Base-by-base conservation (phyloP, 2,329 filamentous ascomycete species). In the Scytalidium lignicola region DNA sequence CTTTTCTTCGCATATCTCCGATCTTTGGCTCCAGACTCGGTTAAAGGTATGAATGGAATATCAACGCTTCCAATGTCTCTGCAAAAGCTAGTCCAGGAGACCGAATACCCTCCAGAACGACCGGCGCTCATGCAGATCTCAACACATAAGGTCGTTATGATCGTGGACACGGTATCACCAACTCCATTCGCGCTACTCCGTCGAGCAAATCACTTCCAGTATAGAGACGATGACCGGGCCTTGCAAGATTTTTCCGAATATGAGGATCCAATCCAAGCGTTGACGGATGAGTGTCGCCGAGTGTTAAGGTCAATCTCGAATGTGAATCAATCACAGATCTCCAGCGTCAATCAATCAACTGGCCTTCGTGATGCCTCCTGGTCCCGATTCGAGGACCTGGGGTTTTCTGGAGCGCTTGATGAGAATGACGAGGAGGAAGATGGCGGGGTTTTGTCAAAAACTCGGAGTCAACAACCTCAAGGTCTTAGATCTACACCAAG, bases 1-100 rank as follows among this genome's bases (percentile, higher is more conserved):
- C 74, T 99, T 48, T 99, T 99, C 75, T 99, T 99, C 65, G 93
- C 93, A 49, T 99, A 97, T 66, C 80, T 99, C 43, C 82, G 93
- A 59, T 96, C 91, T 1, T 73, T 96, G 43, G 83, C 90, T 1
- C 92, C 93, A n/a, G 86, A 92, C 54, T 80, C 76, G 13, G 65
- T 77, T 28, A 78, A 84, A 54, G 80, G 82, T 23, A 74, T 86
- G 46, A 88, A 82, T 55, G 88, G 88, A 43, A 95, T 97, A 53
- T 88, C 91, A 0, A 80, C 86, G 55, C 79, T 99, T 15, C 93
- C 93, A 8, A 86, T 91, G 64, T 96, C 93, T 12, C 77, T 99
- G 17, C 90, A 96, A 70, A 88, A 92, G 58, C 76, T 99, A 12
- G 77, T 97, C 29, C 84, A 92, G 61, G 90, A 95, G 59, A 96